phyloP scores from a whole-genome alignment of 768 basidiomycete species.

The Dentipellis sp. region DNA sequence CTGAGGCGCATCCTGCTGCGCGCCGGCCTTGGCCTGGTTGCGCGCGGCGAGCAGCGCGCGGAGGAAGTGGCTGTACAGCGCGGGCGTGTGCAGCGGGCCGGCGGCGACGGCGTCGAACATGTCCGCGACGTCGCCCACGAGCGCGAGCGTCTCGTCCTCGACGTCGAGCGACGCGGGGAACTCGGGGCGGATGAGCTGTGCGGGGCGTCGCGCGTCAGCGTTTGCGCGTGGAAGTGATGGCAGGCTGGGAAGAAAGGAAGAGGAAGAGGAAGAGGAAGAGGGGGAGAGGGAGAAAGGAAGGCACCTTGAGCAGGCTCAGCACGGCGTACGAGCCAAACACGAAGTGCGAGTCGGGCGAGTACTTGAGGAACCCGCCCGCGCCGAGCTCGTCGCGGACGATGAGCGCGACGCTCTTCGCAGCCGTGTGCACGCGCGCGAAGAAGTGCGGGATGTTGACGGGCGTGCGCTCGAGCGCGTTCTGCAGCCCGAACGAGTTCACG shows the following conservation, averaged over 20 bases:
- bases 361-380: constrained; percentile 67
- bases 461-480: constrained; percentile 83
- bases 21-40: constrained; percentile 19
- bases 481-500: constrained; percentile 91
- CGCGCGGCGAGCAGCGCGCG: constrained; percentile 63
- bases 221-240: not conserved
- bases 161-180: constrained; percentile 70
- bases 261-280: not conserved
- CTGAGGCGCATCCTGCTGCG: not conserved
- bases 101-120: constrained; percentile 70
- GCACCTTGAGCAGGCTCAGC: constrained; percentile 84
- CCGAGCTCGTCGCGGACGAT: constrained; percentile 75
- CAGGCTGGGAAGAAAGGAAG: no score
- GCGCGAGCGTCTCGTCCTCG: constrained; percentile 58
- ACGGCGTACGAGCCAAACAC: constrained; percentile 93
- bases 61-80: constrained; percentile 79
- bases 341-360: constrained; percentile 85
- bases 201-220: not conserved
- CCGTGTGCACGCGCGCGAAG: constrained; percentile 68
- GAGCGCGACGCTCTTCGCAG: constrained; percentile 59
- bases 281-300: not conserved
- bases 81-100: constrained; percentile 79
- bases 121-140: constrained; percentile 77
- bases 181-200: constrained; percentile 73
- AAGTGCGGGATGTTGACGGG: constrained; percentile 73